Percentiles rank a stretch among this genome's conserved stretches.
These are phyloP conservation scores for Blechomonas ayalai DNA, from an alignment of 208 protist genomes.

Conservation along the genomic window DNA sequence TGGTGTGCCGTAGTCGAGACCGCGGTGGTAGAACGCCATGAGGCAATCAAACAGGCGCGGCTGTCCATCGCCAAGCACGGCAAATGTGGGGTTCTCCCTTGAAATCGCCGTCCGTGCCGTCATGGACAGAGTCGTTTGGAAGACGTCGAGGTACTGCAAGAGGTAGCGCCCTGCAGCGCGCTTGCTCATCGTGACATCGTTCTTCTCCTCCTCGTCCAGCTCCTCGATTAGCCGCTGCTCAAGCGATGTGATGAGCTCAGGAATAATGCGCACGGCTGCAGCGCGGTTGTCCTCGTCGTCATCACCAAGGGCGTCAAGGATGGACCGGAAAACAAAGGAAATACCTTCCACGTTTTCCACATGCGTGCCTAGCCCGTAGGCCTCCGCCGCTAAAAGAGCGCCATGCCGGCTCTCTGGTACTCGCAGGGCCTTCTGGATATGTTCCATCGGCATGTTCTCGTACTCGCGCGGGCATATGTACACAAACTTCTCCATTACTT, in stretches of 20 bases:
- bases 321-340: slow-evolving; percentile 42
- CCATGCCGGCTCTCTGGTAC: slow-evolving; percentile 51
- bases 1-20: slow-evolving; percentile 82
- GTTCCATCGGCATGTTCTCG: slow-evolving; percentile 47
- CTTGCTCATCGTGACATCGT: slow-evolving; percentile 74
- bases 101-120: slow-evolving; percentile 55
- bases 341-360: slow-evolving; percentile 69
- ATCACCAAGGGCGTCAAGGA: slow-evolving; percentile 69
- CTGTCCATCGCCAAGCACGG: slow-evolving; percentile 63
- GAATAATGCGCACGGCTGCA: slow-evolving; percentile 49
- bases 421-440: slow-evolving; percentile 54
- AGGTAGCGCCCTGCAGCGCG: slow-evolving; percentile 76
- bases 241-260: slow-evolving; percentile 49
- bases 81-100: slow-evolving; percentile 48
- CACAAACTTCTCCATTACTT: slow-evolving; percentile 59
- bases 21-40: slow-evolving; percentile 83
- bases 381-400: slow-evolving; percentile 59
- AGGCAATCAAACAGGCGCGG: slow-evolving; percentile 77
- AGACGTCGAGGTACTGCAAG: slow-evolving; percentile 68
- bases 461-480: slow-evolving; percentile 32
- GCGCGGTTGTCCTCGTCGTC: slow-evolving; percentile 26
- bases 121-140: slow-evolving; percentile 48
- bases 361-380: slow-evolving; percentile 54
- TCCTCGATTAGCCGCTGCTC: slow-evolving; percentile 54
- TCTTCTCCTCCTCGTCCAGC: slow-evolving; percentile 62